Evolutionary conservation across 2,329 filamentous ascomycete genomes (phyloP).

Genomic region (Teratosphaeriaceae sp.): DNA sequence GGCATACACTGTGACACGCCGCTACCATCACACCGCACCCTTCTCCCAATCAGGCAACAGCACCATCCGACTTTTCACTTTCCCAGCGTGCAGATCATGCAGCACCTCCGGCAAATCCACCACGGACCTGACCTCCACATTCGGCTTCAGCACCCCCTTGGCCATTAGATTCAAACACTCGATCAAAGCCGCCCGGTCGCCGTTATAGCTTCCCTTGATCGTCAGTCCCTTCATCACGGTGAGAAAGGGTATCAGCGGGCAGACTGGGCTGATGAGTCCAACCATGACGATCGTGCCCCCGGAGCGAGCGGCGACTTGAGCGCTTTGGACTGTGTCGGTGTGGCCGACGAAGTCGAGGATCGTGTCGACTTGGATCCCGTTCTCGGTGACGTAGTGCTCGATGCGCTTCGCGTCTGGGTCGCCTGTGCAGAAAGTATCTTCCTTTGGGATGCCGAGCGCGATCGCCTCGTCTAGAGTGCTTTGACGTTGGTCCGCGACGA

Average conservation of each 20-base stretch:
- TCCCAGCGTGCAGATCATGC: conserved; percentile 30
- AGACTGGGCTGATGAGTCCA: conserved; percentile 14
- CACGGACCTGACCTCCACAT: conserved; percentile 29
- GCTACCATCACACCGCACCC: no score
- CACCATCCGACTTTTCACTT: conserved; percentile 27
- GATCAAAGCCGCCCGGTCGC: conserved; percentile 34
- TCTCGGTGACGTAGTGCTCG: conserved; percentile 9
- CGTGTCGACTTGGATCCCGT: conserved; percentile 16
- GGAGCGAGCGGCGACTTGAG: conserved; percentile 16
- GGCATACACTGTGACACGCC: no score
- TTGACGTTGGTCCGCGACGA: conserved; percentile 31
- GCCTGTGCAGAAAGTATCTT: conserved; percentile 20
- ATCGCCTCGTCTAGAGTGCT: conserved; percentile 27
- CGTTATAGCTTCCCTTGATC: conserved; percentile 34
- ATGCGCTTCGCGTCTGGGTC: conserved; percentile 2
- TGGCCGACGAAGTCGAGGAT: conserved; percentile 21
- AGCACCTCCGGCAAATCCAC: conserved; percentile 31
- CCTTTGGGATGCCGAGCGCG: conserved; percentile 25
- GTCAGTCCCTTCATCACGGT: conserved; percentile 12
- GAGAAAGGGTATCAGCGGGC: conserved; percentile 11
- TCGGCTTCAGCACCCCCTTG: conserved; percentile 28
- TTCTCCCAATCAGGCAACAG: conserved; percentile 20
- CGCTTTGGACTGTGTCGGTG: conserved; percentile 13
- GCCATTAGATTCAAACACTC: conserved; percentile 33
- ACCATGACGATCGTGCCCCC: conserved; percentile 17